phyloP scores from a whole-genome alignment of 2,329 filamentous ascomycete genomes.

The Xylariales sp. region DNA sequence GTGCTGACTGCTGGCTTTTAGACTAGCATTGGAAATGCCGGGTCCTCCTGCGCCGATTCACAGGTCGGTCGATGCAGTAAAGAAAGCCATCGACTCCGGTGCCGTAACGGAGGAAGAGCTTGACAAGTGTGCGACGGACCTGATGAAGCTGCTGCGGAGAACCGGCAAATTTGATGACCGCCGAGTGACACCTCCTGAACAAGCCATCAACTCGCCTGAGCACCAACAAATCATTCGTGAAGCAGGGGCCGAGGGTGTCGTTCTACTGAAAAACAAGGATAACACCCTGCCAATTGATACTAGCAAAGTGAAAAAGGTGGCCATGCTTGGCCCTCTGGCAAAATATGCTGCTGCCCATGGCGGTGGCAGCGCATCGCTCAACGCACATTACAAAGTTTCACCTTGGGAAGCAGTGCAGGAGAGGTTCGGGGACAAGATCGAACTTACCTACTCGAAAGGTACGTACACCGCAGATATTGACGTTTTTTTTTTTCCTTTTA shows the following conservation, averaged over 20 bases:
- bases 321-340: neutral
- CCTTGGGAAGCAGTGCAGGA: neutral
- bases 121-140: neutral
- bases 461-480: neutral
- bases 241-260: slow-evolving; percentile 1
- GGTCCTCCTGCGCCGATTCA: slow-evolving; percentile 1
- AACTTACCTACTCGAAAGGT: slow-evolving; percentile 2
- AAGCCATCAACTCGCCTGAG: neutral
- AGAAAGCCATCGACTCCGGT: neutral
- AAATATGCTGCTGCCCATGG: neutral
- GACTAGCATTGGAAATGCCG: slow-evolving; percentile 3
- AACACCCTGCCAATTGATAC: slow-evolving; percentile 2
- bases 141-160: neutral
- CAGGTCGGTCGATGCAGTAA: neutral
- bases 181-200: neutral
- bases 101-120: neutral
- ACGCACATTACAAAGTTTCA: slow-evolving; percentile 1
- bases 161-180: slow-evolving; percentile 1
- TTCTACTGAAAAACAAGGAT: slow-evolving; percentile 6
- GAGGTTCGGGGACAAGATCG: neutral
- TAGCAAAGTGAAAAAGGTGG: neutral
- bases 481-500: neutral
- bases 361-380: slow-evolving; percentile 2
- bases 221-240: slow-evolving; percentile 1
- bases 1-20: no score